A percentile compares a stretch with the other conserved stretches of the same genome.
Evolutionary conservation across 2,329 filamentous ascomycete genomes (phyloP).

Genomic region (Hypoxylon sp.): DNA sequence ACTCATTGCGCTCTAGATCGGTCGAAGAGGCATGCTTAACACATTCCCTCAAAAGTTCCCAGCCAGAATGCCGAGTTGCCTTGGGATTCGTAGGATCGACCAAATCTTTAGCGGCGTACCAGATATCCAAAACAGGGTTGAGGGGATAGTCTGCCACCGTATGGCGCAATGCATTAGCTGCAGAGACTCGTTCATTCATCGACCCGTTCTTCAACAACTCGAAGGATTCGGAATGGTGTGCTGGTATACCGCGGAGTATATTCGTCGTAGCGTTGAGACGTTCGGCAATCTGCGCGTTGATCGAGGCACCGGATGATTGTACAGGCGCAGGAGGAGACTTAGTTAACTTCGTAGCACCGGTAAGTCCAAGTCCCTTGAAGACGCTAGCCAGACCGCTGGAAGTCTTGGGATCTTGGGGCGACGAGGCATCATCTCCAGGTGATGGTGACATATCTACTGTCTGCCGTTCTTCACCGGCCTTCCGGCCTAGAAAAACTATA

Average conservation of each 20-base stretch:
- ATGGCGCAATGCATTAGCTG: slow-evolving; percentile 70
- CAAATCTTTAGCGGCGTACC: slow-evolving; percentile 76
- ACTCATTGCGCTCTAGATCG: slow-evolving; percentile 76
- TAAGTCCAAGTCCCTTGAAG: slow-evolving; percentile 73
- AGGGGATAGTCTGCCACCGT: slow-evolving; percentile 72
- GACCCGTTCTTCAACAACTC: slow-evolving; percentile 68
- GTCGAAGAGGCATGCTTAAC: slow-evolving; percentile 73
- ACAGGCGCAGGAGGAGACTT: slow-evolving; percentile 65
- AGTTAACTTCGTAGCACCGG: slow-evolving; percentile 66
- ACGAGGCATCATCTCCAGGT: slow-evolving; percentile 69
- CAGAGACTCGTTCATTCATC: slow-evolving; percentile 68
- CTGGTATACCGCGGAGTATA: slow-evolving; percentile 62
- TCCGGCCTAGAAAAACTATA: slow-evolving; percentile 62
- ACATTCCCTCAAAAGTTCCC: slow-evolving; percentile 76
- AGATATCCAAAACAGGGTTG: slow-evolving; percentile 73
- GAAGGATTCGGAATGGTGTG: slow-evolving; percentile 68
- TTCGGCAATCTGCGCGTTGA: slow-evolving; percentile 60
- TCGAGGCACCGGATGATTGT: slow-evolving; percentile 56
- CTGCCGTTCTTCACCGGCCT: slow-evolving; percentile 59
- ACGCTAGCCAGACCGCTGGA: slow-evolving; percentile 73
- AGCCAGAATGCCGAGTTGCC: slow-evolving; percentile 71
- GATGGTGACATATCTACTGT: slow-evolving; percentile 71
- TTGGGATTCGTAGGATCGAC: slow-evolving; percentile 70
- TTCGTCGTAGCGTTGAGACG: slow-evolving; percentile 61
- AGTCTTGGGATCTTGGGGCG: slow-evolving; percentile 67